Evolutionary conservation across 1,284 basidiomycete genomes (phyloP), one percentile per base, ranked within the genome.

Genomic region (Phaffia rhodozyma): DNA sequence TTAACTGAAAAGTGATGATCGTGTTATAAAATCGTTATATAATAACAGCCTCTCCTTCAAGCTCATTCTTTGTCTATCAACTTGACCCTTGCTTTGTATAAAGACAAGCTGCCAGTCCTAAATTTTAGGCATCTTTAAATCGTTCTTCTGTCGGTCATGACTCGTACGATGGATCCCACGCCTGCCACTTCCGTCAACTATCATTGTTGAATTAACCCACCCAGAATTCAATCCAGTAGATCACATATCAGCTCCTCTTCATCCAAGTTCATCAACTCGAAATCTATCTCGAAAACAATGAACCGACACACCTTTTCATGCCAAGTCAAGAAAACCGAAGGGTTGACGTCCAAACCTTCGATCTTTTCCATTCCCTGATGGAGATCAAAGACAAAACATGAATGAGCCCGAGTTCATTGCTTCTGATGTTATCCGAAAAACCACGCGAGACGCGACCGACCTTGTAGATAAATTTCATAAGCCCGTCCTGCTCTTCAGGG

Each of bases 391-490:
- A 29, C 20, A 5, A 23, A 50, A 11, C 13, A 16, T 7, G 32
- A 34, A 9, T 43, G 13, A 43, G 38, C 13, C 38, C 13, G 13
- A 11, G 13, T 7, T 16, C 57, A n/a, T 3, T n/a, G 38, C n/a
- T 16, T 25, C 9, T 11, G 21, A 50, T 23, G n/a, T 23, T 11
- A 32, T 23, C 21, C 20, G 7, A 32, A 1, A 9, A 59, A 3
- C 2, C 16, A n/a, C 11, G 23, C 6, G 7, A 59, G 25, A 9
- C 34, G 47, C 30, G 25, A 25, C 20, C 57, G 51, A 74, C 75
- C 70, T 98, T 98, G 84, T 98, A 98, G 29, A 98, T 78, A 73
- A 96, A 98, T 75, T 96, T 97, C 94, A 97, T 98, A 64, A 97
- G 80, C 47, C 85, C 89, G 72, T 97, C 94, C 71, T 96, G 91